Conservation (phyloP, 176 grass and related monocot genomes). For the Aegilops bicornis region DNA sequence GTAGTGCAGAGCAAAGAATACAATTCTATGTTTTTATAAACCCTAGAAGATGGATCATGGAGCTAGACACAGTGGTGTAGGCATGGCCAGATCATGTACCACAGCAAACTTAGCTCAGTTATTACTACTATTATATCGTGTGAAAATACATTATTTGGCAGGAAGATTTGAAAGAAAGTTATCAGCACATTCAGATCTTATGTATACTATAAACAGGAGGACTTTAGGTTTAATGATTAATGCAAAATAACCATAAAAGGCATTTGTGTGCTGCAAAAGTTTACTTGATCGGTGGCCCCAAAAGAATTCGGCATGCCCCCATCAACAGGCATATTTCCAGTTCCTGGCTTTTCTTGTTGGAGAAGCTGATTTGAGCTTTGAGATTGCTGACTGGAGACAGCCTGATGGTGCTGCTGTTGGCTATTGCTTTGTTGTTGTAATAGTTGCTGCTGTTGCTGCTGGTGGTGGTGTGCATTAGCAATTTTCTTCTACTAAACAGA, state of each 20-base stretch:
- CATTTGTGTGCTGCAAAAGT: not conserved
- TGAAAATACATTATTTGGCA: not conserved
- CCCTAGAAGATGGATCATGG: not conserved
- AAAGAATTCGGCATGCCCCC: slow-evolving; percentile 58
- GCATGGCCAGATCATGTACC: not conserved
- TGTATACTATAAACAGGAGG: not conserved
- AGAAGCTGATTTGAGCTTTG: slow-evolving; percentile 67
- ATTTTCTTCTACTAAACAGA: slow-evolving; percentile 86
- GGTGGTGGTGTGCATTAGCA: slow-evolving; percentile 60
- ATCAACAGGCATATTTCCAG: slow-evolving; percentile 61
- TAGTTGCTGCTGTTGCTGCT: slow-evolving; percentile 49
- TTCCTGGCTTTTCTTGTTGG: slow-evolving; percentile 64
- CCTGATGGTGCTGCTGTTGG: slow-evolving; percentile 63
- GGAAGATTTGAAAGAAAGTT: not conserved
- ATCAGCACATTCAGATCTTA: not conserved
- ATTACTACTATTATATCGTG: not conserved
- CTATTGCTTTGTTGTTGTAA: slow-evolving; percentile 56
- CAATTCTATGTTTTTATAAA: not conserved
- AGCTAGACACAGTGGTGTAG: slow-evolving; percentile 8
- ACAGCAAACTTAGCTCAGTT: slow-evolving; percentile 4
- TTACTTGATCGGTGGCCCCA: slow-evolving; percentile 58
- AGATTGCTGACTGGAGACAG: slow-evolving; percentile 72
- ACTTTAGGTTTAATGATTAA: not conserved
- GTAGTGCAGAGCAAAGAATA: not conserved
- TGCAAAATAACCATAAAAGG: slow-evolving; percentile 21